Base-by-base conservation (phyloP, 2,329 filamentous ascomycete genomes). In the Aciculosporium take region DNA sequence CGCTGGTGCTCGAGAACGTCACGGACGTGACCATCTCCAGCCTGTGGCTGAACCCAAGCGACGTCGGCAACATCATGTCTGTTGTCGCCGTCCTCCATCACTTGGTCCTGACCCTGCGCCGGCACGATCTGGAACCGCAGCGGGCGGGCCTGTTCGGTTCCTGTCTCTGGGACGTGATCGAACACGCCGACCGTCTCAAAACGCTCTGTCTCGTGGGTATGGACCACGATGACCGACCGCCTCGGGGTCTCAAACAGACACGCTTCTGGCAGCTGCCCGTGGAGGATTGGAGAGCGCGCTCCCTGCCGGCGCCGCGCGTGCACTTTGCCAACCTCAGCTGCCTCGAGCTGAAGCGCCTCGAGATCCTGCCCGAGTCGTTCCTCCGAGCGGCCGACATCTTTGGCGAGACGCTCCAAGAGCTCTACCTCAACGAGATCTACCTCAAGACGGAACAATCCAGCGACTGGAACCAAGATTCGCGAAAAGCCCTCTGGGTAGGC, bases 31-130 rank as follows among this genome's bases (percentile, higher is more conserved):
- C 68, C 15, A 53, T 72, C 20, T 63, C 64, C 12, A 62, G 63
- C 39, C 60, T 74, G 3, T 71, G 66, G 62, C 61, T 64, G 44
- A 73, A 72, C 46, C 70, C 67, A 1, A 64, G 62, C 39, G 70
- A 73, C 46, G 58, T 72, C 12, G 56, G 55, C 48, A 72, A 73
- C 47, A 65, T 70, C 32, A 65, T 69, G 46, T 53, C 46, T 27
- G 56, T 63, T 1, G 58, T 72, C 17, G 48, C 53, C 21, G 52
- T 55, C 1, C 50, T 74, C 13, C 58, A 66, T 48, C 60, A 68
- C 39, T 55, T 74, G 15, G 58, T 69, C 28, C 46, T 74, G 37
- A 66, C 64, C 2, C 49, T 71, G 27, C 67, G 67, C 40, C 59
- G 65, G 43, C 62, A 68, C 44, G 66, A 67, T 49, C 53, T 51